Evolutionary conservation across 2,329 filamentous ascomycete species (phyloP), one percentile per base, ranked within the genome.

Genomic region (Fusarium ramigenum): DNA sequence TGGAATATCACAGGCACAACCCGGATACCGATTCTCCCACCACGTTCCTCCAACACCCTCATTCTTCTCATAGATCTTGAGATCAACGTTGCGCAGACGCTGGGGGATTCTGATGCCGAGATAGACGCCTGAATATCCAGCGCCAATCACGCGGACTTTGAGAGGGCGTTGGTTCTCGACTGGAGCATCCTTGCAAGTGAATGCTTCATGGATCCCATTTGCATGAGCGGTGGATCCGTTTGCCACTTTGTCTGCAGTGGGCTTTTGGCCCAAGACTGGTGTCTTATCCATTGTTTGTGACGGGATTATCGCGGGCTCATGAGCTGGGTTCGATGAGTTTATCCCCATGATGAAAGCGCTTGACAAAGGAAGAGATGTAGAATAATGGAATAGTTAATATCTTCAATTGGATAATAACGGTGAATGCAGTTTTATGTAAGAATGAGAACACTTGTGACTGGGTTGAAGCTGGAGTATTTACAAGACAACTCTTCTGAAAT

Each of bases 261-360:
- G 5, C 3, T 43, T 23, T 9, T 32, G 52, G 4, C 14, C 19
- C 9, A 21, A 8, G 52, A 11, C 19, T 15, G 16, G 15, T 43
- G 0, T 5, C 4, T 15, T 43, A 0, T 0, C 4, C 2, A 30
- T 23, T 21, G 52, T 43, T 10, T n/a, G 25, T 2, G 52, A 0
- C 0, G 16, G 21, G 10, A 43, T 5, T 4, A 5, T 5, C 4
- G 25, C 2, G 2, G 52, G 25, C 0, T 56, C 25, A n/a, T 15
- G 19, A 56, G 21, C 14, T 32, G 36, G 15, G 16, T 30, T 43
- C 3, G 36, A 30, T 1, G 36, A 43, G 11, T 56, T 43, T 4
- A 43, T 56, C 0, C 36, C 52, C 52, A 56, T 56, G 6, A 4
- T 43, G 36, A n/a, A 42, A 19, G 19, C 2, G 25, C 30, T 15